Base-by-base conservation (phyloP, 2,329 filamentous ascomycete genomes). In the Helminthosporium solani region DNA sequence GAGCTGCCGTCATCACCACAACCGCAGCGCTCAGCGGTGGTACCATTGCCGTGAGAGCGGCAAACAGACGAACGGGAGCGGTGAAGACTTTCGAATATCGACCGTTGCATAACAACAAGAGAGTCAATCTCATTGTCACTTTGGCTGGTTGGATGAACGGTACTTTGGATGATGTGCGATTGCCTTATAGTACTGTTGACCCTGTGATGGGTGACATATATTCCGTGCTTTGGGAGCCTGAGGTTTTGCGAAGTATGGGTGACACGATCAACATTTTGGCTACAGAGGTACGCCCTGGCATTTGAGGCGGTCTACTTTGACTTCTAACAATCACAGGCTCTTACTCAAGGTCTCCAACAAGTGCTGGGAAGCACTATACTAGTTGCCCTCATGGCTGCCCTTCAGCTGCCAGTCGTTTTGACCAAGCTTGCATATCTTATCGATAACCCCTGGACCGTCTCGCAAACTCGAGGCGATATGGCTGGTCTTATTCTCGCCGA, bases 381-480 rank as follows among this genome's bases (percentile, higher is more conserved):
- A 14, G 83, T 91, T 42, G 83, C 86, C 56, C 77, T 99, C 25
- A 97, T 99, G 92, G 87, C 91, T 33, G 90, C 91, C 27, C 76
- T 99, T 41, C 90, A 95, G 67, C 75, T 96, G n/a, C 94, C 94
- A 2, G 82, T 99, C 33, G 86, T 96, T 21, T 75, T 99, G 35
- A 91, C 92, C 0, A 99, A 99, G 67, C 81, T 99, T 8, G 84
- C 92, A 0, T 99, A 99, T 64, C 79, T 99, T 16, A 96, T 99
- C 56, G 94, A 99, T 70, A 99, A 99, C 64, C 94, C 94, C 0
- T 99, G 94, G 94, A 90, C 87, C 20, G 91, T 96, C n/a, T 97
- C 94, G 1, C 81, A 96, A 40, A 90, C 94, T 61, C 84, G 94
- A 59, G 94, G 94, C 23, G 91, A 87, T 61, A 80, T 88, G 45